A percentile compares a stretch with the other conserved stretches of the same genome.
Conservation (phyloP, 192 early-diverging fungal genomes). For the Lunasporangiospora selenospora region DNA sequence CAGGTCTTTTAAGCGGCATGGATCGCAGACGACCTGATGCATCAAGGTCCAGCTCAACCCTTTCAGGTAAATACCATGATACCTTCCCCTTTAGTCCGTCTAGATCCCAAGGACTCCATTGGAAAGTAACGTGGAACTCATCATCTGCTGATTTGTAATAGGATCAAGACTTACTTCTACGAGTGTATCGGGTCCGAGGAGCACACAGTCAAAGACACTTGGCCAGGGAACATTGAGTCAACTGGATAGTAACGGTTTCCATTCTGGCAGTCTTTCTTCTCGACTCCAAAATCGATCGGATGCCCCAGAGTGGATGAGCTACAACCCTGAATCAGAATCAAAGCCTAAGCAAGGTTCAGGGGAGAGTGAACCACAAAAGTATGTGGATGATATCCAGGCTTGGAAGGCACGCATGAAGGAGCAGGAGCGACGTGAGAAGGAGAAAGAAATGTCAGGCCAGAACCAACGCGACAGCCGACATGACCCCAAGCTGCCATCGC, state of each 20-base stretch:
- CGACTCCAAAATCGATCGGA: slow-evolving; percentile 36
- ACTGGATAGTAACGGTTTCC: no score
- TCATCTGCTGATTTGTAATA: background rate
- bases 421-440: slow-evolving; percentile 53
- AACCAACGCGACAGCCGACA: slow-evolving; percentile 31
- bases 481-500: slow-evolving; percentile 45
- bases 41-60: slow-evolving; percentile 1
- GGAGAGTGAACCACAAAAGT: slow-evolving; percentile 40
- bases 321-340: slow-evolving; percentile 55
- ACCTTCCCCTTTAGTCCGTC: background rate
- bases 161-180: no score
- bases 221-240: no score
- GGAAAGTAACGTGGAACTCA: no score
- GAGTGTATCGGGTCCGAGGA: no score
- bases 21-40: slow-evolving; percentile 28
- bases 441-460: slow-evolving; percentile 31
- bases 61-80: slow-evolving; percentile 26
- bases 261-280: slow-evolving; percentile 1
- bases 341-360: slow-evolving; percentile 29
- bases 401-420: slow-evolving; percentile 68
- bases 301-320: slow-evolving; percentile 69
- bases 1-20: slow-evolving; percentile 40
- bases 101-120: slow-evolving; percentile 12
- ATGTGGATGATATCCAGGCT: slow-evolving; percentile 61
- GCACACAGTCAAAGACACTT: no score